A percentile compares a stretch with the other conserved stretches of the same genome.
phyloP scores from a whole-genome alignment of 805 yeast genomes.

The Cyberlindnera euphorbiiphila region DNA sequence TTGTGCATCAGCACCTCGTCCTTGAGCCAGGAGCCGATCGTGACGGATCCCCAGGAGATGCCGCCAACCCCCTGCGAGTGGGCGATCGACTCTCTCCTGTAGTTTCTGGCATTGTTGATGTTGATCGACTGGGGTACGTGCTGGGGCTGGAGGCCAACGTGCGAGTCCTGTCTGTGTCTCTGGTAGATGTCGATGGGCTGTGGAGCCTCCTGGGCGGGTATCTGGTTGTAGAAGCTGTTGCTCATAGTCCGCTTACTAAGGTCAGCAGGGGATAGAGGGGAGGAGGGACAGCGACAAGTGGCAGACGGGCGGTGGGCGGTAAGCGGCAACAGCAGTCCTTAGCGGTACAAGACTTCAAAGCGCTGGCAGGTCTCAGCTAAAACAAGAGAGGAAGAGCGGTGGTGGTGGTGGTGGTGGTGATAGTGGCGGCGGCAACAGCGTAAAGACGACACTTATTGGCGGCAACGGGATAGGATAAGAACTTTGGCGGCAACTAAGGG shows the following conservation, averaged over 20 bases:
- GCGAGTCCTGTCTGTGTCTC: slow-evolving; percentile 21
- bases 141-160: slow-evolving; percentile 12
- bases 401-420: no score
- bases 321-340: no score
- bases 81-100: slow-evolving; percentile 87
- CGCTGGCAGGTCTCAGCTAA: no score
- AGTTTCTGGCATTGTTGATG: slow-evolving; percentile 36
- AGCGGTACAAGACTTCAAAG: no score
- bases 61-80: slow-evolving; percentile 99
- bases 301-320: neutral
- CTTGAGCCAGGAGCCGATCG: slow-evolving; percentile 93
- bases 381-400: no score
- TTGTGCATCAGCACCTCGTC: slow-evolving; percentile 77
- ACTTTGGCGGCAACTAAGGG: no score
- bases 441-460: no score
- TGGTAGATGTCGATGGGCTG: slow-evolving; percentile 22
- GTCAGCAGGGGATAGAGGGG: neutral
- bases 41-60: slow-evolving; percentile 93
- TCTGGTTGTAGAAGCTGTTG: slow-evolving; percentile 18
- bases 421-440: no score
- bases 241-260: slow-evolving; percentile 14
- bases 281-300: neutral
- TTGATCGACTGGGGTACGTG: slow-evolving; percentile 20
- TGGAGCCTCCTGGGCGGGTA: slow-evolving; percentile 18
- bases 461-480: no score